Conservation (phyloP, 305 asterid genomes). For the Fraxinus nigra region DNA sequence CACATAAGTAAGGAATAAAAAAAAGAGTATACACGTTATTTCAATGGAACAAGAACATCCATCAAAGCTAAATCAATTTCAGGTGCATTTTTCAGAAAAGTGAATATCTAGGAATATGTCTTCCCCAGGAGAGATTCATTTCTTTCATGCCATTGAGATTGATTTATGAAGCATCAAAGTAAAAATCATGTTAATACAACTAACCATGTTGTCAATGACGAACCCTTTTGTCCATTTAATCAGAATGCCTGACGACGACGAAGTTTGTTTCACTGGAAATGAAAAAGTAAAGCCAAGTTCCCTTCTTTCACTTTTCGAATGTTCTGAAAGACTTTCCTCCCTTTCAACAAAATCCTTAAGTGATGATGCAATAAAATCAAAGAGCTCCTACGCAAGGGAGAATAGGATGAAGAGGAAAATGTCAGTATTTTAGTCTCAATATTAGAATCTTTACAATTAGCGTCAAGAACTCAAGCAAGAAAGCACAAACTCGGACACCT, state of each 20-base stretch:
- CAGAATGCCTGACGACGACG: slow-evolving; percentile 69
- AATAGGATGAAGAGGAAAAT: slow-evolving; percentile 7
- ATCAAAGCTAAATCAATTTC: neutral
- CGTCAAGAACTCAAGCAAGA: neutral
- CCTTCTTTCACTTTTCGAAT: slow-evolving; percentile 34
- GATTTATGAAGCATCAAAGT: neutral
- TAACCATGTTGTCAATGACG: slow-evolving; percentile 63
- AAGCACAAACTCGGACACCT: slow-evolving; percentile 46
- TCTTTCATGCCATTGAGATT: slow-evolving; percentile 11
- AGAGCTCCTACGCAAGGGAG: slow-evolving; percentile 58
- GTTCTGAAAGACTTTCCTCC: slow-evolving; percentile 41
- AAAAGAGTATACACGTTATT: neutral
- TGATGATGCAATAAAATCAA: slow-evolving; percentile 69
- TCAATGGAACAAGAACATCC: neutral
- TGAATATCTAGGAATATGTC: neutral
- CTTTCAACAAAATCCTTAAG: slow-evolving; percentile 55
- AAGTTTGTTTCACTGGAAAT: slow-evolving; percentile 72
- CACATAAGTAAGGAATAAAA: neutral
- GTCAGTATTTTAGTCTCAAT: neutral
- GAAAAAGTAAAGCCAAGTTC: slow-evolving; percentile 89
- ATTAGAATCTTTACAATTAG: neutral
- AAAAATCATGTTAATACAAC: slow-evolving; percentile 18
- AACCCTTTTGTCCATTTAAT: slow-evolving; percentile 89
- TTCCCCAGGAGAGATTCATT: slow-evolving; percentile 1
- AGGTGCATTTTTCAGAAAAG: neutral